These are phyloP conservation scores for Nigrospora sphaerica DNA, from an alignment of 2,329 filamentous ascomycete genomes.

Conservation along the genomic window DNA sequence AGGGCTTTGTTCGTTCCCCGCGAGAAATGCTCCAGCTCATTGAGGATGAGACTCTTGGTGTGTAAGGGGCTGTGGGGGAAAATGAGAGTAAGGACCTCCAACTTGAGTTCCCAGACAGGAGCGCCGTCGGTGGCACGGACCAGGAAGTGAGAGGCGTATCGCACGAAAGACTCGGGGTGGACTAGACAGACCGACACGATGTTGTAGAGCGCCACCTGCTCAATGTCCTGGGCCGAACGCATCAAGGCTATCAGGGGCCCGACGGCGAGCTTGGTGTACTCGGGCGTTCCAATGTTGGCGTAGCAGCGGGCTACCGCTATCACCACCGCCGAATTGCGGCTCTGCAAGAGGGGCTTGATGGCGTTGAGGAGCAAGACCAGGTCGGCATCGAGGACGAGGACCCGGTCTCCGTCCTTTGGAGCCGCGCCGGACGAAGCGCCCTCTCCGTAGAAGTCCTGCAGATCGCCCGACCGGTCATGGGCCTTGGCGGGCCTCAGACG, in stretches of 20 bases:
- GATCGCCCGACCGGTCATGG: constrained; percentile 29
- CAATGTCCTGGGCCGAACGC: constrained; percentile 77
- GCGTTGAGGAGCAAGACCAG: constrained; percentile 72
- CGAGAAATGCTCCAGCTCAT: constrained; percentile 90
- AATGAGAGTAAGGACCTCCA: constrained; percentile 84
- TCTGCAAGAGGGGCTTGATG: constrained; percentile 80
- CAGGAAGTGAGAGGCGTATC: constrained; percentile 83
- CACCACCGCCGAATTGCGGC: constrained; percentile 87
- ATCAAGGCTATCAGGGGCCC: constrained; percentile 83
- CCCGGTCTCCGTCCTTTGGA: constrained; percentile 35
- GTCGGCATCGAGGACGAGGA: constrained; percentile 69
- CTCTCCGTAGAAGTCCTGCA: constrained; percentile 79
- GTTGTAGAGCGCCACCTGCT: constrained; percentile 86
- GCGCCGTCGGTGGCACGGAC: constrained; percentile 72
- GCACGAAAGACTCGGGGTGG: constrained; percentile 73
- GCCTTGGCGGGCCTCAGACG: constrained; percentile 50
- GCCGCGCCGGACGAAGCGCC: constrained; percentile 28
- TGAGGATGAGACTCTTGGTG: constrained; percentile 79
- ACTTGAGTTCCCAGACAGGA: constrained; percentile 82
- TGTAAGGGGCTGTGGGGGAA: constrained; percentile 75
- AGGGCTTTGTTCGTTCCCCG: constrained; percentile 65
- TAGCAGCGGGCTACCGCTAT: constrained; percentile 82
- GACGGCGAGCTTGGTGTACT: constrained; percentile 68
- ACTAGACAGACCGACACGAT: constrained; percentile 86
- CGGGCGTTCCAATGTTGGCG: constrained; percentile 71